A percentile compares a stretch with the other conserved stretches of the same genome.
Evolutionary conservation across 2,329 filamentous ascomycete species (phyloP).

Genomic region (Ascochyta clinopodiicola): DNA sequence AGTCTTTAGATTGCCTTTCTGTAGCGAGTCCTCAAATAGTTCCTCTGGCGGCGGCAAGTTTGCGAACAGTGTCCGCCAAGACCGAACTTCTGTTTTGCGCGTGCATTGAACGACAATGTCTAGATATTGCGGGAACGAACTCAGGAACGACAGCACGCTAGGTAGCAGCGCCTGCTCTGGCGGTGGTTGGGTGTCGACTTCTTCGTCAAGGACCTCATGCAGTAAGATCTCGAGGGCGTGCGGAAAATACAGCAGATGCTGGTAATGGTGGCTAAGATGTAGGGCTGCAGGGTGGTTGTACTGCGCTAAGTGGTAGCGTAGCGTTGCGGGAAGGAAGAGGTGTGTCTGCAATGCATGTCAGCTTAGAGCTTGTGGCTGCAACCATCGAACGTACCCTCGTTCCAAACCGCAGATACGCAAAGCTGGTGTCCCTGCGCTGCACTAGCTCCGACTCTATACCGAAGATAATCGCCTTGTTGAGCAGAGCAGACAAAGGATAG

Average conservation of each 20-base stretch:
- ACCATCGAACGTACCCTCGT: constrained; percentile 71
- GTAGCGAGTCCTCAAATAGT: constrained; percentile 90
- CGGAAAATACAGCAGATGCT: constrained; percentile 86
- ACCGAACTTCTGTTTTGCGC: constrained; percentile 92
- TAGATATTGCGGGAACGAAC: constrained; percentile 75
- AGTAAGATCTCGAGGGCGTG: constrained; percentile 92
- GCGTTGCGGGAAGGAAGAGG: constrained; percentile 86
- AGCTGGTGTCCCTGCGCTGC: constrained; percentile 89
- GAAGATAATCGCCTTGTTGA: constrained; percentile 89
- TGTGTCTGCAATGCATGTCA: constrained; percentile 70
- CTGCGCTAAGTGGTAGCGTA: constrained; percentile 78
- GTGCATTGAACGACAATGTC: constrained; percentile 97
- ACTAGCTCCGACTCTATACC: constrained; percentile 92
- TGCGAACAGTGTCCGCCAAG: constrained; percentile 91
- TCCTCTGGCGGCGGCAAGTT: constrained; percentile 90
- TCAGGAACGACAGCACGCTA: constrained; percentile 60
- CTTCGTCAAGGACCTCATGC: constrained; percentile 92
- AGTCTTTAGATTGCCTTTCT: constrained; percentile 86
- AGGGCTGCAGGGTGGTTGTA: constrained; percentile 82
- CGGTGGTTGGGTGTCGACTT: constrained; percentile 73
- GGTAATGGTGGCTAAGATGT: constrained; percentile 82
- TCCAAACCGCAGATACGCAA: constrained; percentile 86
- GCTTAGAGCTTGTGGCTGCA: constrained; percentile 10
- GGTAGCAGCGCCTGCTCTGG: constrained; percentile 59
- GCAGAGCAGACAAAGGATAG: constrained; percentile 85